Evolutionary conservation across 305 asterid species (phyloP), one percentile per base, ranked within the genome.

Genomic region (Stenogyne calaminthoides): DNA sequence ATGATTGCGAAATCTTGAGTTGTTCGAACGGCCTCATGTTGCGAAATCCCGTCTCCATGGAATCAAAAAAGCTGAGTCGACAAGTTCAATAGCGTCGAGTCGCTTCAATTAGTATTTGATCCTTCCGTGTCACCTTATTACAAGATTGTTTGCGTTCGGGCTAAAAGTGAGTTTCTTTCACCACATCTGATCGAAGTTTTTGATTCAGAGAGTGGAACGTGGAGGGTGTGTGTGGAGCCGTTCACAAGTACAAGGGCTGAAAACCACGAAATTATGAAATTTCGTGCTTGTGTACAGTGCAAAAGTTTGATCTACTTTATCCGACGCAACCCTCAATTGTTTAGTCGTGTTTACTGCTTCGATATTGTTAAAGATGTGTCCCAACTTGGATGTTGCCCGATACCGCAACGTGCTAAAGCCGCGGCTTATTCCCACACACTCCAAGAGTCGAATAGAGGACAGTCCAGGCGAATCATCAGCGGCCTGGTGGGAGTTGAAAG

Each of bases 1-100:
- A 2, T 25, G 29, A 25, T 1, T 25, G 1, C 29, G 2, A 25
- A 25, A 25, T 25, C 29, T 1, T 1, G 29, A 1, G 2, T 25
- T 25, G 29, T 25, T 25, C 3, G 29, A 25, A 25, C 3, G 44
- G 42, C 3, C 16, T 27, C 5, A 59, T 59, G 67, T 3, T 42
- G 15, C 49, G 71, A 27, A 77, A 71, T 66, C 42, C 77, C 36
- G 58, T 66, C 58, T 71, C 77, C 1, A 77, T 59, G n/a, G 58
- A 77, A 65, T 71, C 77, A 0, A 71, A 47, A 49, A 57, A 22
- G n/a, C 49, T 77, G 6, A 27, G 37, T 77, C 6, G 6, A 47
- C 52, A 8, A 65, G 18, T 70, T n/a, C 39, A 7, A 19, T 0
- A 2, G 7, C 0, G 27, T 71, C 46, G 16, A 47, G 18, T 73